Conservation (phyloP, 2,329 filamentous ascomycete species). For the Penicillium sp. region DNA sequence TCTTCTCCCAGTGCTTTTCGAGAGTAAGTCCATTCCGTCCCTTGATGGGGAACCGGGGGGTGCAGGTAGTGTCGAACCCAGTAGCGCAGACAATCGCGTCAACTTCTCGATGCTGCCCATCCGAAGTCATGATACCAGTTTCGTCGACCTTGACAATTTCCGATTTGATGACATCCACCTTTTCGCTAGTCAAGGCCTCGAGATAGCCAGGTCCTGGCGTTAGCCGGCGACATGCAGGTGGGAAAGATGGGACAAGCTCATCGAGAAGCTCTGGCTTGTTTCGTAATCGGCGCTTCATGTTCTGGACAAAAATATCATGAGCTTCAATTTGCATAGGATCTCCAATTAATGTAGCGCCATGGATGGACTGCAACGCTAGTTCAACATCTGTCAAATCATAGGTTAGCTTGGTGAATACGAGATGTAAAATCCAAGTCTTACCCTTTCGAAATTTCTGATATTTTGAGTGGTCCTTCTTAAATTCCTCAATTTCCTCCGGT, state of each 20-base stretch:
- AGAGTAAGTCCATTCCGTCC: conserved; percentile 29
- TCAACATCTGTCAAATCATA: conserved; percentile 27
- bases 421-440: conserved; percentile 2
- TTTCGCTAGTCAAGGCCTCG: conserved; percentile 60
- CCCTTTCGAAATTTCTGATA: conserved; percentile 38
- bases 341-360: conserved; percentile 28
- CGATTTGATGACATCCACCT: conserved; percentile 58
- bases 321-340: conserved; percentile 28
- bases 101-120: conserved; percentile 33
- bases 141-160: conserved; percentile 48
- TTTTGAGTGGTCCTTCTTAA: conserved; percentile 30
- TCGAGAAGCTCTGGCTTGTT: conserved; percentile 36
- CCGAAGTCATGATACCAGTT: conserved; percentile 33
- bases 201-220: conserved; percentile 52
- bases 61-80: conserved; percentile 38
- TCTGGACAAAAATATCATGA: conserved; percentile 24
- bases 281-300: conserved; percentile 34
- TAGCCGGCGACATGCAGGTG: conserved; percentile 43
- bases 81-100: conserved; percentile 41
- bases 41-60: conserved; percentile 35
- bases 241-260: conserved; percentile 42
- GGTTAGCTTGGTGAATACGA: background rate
- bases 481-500: conserved; percentile 30
- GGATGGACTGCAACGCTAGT: conserved; percentile 32
- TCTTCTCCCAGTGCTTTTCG: conserved; percentile 30